A percentile compares a stretch with the other conserved stretches of the same genome.
These are phyloP conservation scores for Kwoniella dendrophila DNA, from an alignment of 768 basidiomycete genomes.

Conservation along the genomic window DNA sequence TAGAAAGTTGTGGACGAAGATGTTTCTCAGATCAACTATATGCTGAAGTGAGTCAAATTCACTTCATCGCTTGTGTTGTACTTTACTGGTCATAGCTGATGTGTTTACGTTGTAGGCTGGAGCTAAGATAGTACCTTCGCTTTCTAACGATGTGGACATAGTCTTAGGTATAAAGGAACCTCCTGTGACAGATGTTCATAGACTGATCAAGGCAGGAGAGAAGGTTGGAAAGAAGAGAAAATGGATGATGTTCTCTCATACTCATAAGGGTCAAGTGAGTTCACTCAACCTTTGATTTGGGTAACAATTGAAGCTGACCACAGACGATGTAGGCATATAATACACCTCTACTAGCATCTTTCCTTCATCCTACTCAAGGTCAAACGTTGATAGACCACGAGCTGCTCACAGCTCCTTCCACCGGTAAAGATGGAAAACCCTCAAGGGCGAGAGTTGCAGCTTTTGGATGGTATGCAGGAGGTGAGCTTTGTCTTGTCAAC, in stretches of 20 bases:
- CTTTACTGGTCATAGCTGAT: too few species aligned
- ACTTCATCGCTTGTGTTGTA: too few species aligned
- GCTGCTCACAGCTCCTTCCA: slow-evolving; percentile 64
- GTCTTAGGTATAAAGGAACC: slow-evolving; percentile 88
- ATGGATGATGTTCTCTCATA: slow-evolving; percentile 91
- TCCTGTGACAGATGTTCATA: slow-evolving; percentile 65
- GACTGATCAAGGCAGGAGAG: slow-evolving; percentile 58
- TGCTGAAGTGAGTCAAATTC: slow-evolving; percentile 65
- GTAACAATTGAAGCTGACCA: not conserved
- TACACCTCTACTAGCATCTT: slow-evolving; percentile 68
- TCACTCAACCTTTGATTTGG: not conserved
- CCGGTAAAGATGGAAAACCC: slow-evolving; percentile 60
- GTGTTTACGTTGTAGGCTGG: slow-evolving; percentile 80
- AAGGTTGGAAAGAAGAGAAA: slow-evolving; percentile 63
- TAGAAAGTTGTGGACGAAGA: slow-evolving; percentile 74
- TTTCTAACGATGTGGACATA: slow-evolving; percentile 67
- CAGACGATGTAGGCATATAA: slow-evolving; percentile 71
- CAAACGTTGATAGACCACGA: slow-evolving; percentile 78
- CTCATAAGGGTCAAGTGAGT: slow-evolving; percentile 64
- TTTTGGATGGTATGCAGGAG: slow-evolving; percentile 91
- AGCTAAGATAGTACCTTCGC: slow-evolving; percentile 65
- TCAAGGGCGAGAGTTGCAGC: slow-evolving; percentile 67
- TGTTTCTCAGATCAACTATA: slow-evolving; percentile 71
- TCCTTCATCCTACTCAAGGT: slow-evolving; percentile 29
- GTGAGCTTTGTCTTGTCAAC: slow-evolving; percentile 57